A percentile compares a stretch with the other conserved stretches of the same genome.
Conservation (phyloP, 495 filamentous ascomycete species). For the Geopyxis carbonaria region DNA sequence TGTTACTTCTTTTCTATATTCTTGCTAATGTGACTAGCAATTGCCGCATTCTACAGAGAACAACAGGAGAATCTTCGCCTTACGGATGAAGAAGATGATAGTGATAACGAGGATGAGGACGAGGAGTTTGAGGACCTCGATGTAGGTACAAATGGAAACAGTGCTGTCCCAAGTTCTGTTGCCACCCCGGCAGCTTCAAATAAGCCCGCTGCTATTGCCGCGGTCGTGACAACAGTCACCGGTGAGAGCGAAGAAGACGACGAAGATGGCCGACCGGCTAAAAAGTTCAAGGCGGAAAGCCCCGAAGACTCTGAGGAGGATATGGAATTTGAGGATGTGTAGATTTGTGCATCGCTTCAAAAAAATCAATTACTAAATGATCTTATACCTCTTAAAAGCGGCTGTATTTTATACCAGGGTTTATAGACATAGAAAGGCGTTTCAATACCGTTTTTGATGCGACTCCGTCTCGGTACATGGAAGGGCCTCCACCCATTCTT, state of each 20-base stretch:
- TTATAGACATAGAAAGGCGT: too few relatives aligned
- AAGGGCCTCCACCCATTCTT: too few relatives aligned
- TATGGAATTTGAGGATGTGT: conserved; percentile 47
- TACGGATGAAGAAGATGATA: conserved; percentile 36
- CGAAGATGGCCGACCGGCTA: conserved; percentile 31
- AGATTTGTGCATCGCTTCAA: too few relatives aligned
- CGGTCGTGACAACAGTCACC: too few relatives aligned
- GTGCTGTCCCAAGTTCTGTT: conserved; percentile 11
- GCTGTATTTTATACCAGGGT: too few relatives aligned
- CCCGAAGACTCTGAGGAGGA: conserved; percentile 38
- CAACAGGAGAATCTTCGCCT: conserved; percentile 33
- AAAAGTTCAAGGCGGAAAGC: conserved; percentile 40
- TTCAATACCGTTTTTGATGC: too few relatives aligned
- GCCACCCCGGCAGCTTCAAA: conserved; percentile 5
- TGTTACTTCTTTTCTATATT: background rate
- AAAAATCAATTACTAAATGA: too few relatives aligned
- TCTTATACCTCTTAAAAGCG: too few relatives aligned
- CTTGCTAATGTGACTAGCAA: conserved; percentile 14
- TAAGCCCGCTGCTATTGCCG: too few relatives aligned
- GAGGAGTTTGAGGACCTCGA: conserved; percentile 22
- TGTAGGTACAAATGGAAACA: conserved; percentile 1
- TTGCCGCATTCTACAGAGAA: conserved; percentile 37
- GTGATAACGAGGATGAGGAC: conserved; percentile 32
- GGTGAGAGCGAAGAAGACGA: conserved; percentile 20
- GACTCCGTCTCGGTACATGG: too few relatives aligned